Evolutionary conservation across 1,284 basidiomycete genomes (phyloP).

Genomic region (Pseudozyma flocculosa): DNA sequence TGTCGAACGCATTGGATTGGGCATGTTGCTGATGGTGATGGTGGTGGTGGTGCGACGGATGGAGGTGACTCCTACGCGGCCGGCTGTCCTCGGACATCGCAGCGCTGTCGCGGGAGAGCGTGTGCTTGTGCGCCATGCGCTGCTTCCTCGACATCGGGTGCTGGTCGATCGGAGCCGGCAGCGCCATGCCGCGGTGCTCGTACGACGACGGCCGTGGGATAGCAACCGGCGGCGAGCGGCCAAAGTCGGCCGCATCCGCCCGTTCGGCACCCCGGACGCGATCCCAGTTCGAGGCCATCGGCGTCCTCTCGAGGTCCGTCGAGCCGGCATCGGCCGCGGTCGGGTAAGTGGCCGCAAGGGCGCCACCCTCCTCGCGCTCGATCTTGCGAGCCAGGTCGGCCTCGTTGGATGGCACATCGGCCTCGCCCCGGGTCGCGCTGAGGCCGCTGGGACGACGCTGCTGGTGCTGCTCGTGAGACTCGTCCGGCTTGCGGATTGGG

Average conservation of each 20-base stretch:
- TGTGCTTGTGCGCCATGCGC: background rate
- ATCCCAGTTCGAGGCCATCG: too few relatives aligned
- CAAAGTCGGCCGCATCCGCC: too few relatives aligned
- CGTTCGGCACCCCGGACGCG: too few relatives aligned
- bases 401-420: background rate
- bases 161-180: too few relatives aligned
- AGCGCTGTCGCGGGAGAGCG: slow-evolving; percentile 8
- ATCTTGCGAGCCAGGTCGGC: background rate
- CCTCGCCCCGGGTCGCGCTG: background rate
- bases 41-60: slow-evolving; percentile 1
- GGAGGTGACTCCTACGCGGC: background rate
- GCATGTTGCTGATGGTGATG: background rate
- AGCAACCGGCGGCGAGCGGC: too few relatives aligned
- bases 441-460: background rate
- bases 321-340: too few relatives aligned
- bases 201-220: too few relatives aligned
- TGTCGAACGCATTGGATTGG: slow-evolving; percentile 5
- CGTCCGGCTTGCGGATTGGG: slow-evolving; percentile 30
- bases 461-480: background rate
- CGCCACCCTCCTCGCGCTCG: too few relatives aligned
- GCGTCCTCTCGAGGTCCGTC: too few relatives aligned
- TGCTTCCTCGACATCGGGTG: too few relatives aligned
- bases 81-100: slow-evolving; percentile 7
- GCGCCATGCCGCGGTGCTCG: too few relatives aligned
- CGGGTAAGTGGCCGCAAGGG: too few relatives aligned